These are phyloP conservation scores for Raddia guianensis DNA, from an alignment of 176 grass and related monocot genomes.

Conservation along the genomic window DNA sequence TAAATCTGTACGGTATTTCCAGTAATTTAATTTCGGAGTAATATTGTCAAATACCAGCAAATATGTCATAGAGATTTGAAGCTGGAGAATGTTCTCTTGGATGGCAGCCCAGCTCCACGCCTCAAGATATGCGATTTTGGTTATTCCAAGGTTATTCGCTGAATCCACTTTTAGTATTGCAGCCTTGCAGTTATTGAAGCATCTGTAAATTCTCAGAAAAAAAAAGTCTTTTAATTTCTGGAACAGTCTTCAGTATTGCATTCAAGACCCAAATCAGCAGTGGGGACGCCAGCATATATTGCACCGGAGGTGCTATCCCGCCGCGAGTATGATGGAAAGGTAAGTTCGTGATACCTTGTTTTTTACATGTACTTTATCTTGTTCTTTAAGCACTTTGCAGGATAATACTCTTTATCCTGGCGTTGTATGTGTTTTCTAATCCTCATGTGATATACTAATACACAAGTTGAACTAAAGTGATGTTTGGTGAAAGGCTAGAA, in stretches of 20 bases:
- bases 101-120: constrained; percentile 82
- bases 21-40: constrained; percentile 1
- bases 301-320: constrained; percentile 87
- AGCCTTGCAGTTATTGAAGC: constrained; percentile 10
- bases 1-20: constrained; percentile 27
- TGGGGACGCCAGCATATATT: constrained; percentile 92
- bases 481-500: constrained; percentile 21
- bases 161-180: constrained; percentile 2
- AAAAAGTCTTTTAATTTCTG: constrained; percentile 35
- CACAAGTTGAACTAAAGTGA: constrained; percentile 18
- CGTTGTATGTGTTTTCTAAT: neutral
- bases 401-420: constrained; percentile 28
- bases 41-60: constrained; percentile 61
- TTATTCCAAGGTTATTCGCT: constrained; percentile 81
- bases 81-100: constrained; percentile 89
- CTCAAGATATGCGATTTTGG: constrained; percentile 98
- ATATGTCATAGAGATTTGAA: constrained; percentile 98
- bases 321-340: constrained; percentile 89
- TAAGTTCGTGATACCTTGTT: constrained; percentile 41
- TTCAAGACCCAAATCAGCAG: constrained; percentile 88
- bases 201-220: constrained; percentile 29
- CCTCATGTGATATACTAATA: constrained; percentile 19
- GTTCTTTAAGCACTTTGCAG: neutral
- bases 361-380: constrained; percentile 9
- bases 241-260: constrained; percentile 82